phyloP scores from a whole-genome alignment of 2,329 filamentous ascomycete species.

The Fusarium sp. region DNA sequence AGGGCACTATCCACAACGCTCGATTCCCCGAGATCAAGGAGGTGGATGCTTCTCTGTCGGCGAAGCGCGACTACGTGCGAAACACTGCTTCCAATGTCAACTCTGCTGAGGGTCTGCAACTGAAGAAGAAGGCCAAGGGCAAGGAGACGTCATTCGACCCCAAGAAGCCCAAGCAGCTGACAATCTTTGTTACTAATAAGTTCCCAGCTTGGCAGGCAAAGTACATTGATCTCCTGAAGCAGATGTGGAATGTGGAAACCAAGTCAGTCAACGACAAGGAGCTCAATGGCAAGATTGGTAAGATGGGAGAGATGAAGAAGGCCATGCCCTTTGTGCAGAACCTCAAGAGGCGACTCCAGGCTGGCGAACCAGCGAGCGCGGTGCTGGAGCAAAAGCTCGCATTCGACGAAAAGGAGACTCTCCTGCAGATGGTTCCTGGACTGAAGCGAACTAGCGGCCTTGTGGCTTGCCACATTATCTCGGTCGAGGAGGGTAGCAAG shows the following conservation, averaged over 20 bases:
- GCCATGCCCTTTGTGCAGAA: constrained; percentile 96
- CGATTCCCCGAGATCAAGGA: constrained; percentile 69
- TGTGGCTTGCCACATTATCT: constrained; percentile 77
- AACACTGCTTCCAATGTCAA: constrained; percentile 79
- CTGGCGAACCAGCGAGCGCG: constrained; percentile 72
- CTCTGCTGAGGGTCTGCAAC: constrained; percentile 83
- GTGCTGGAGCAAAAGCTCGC: constrained; percentile 87
- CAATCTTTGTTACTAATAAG: constrained; percentile 82
- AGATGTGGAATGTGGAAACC: constrained; percentile 73
- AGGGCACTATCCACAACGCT: constrained; percentile 82
- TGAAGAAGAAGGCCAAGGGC: constrained; percentile 94
- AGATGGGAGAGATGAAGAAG: constrained; percentile 93
- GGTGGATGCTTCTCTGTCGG: constrained; percentile 76
- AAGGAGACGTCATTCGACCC: constrained; percentile 89
- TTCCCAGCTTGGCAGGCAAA: constrained; percentile 94
- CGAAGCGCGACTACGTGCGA: constrained; percentile 86
- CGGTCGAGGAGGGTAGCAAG: constrained; percentile 78
- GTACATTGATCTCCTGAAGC: constrained; percentile 83
- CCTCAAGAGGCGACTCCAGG: constrained; percentile 85
- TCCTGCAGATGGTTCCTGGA: constrained; percentile 82
- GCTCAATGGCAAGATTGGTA: constrained; percentile 81
- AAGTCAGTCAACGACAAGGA: constrained; percentile 82
- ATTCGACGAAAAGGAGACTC: constrained; percentile 85
- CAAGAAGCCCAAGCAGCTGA: constrained; percentile 91
- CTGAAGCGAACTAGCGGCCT: constrained; percentile 81